Evolutionary conservation across 345 rosid genomes (phyloP).

Genomic region (Euphorbia pulcherrima): DNA sequence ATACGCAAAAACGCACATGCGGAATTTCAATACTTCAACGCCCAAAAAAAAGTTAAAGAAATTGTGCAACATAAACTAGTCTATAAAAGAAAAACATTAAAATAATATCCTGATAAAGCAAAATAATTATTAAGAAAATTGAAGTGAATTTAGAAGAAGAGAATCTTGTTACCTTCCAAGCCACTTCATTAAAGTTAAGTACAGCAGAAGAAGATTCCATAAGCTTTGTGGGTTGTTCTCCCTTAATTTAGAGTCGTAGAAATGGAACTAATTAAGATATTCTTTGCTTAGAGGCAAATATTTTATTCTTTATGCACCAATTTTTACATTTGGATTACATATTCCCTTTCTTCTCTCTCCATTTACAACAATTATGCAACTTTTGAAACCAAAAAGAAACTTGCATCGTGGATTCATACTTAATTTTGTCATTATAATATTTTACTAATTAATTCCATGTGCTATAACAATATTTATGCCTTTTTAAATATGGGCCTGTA

Average conservation of each 20-base stretch:
- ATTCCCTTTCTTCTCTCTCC: slow-evolving; percentile 41
- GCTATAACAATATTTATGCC: neutral
- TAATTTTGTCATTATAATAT: slow-evolving; percentile 28
- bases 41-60: too few species aligned
- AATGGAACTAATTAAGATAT: slow-evolving; percentile 76
- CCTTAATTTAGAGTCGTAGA: slow-evolving; percentile 76
- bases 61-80: too few species aligned
- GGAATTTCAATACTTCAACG: too few species aligned
- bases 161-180: slow-evolving; percentile 67
- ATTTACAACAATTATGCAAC: slow-evolving; percentile 49
- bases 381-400: slow-evolving; percentile 59
- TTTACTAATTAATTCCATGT: slow-evolving; percentile 25
- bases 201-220: slow-evolving; percentile 64
- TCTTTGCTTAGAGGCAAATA: slow-evolving; percentile 57
- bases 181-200: slow-evolving; percentile 72
- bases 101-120: too few species aligned
- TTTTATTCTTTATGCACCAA: slow-evolving; percentile 40
- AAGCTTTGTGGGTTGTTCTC: slow-evolving; percentile 47
- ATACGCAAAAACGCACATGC: too few species aligned
- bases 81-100: too few species aligned
- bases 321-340: slow-evolving; percentile 40
- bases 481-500: slow-evolving; percentile 9
- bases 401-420: slow-evolving; percentile 44
- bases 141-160: slow-evolving; percentile 12
- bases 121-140: too few species aligned